Base-by-base conservation (phyloP, 495 filamentous ascomycete species). In the Chaetomium cochliodes region DNA sequence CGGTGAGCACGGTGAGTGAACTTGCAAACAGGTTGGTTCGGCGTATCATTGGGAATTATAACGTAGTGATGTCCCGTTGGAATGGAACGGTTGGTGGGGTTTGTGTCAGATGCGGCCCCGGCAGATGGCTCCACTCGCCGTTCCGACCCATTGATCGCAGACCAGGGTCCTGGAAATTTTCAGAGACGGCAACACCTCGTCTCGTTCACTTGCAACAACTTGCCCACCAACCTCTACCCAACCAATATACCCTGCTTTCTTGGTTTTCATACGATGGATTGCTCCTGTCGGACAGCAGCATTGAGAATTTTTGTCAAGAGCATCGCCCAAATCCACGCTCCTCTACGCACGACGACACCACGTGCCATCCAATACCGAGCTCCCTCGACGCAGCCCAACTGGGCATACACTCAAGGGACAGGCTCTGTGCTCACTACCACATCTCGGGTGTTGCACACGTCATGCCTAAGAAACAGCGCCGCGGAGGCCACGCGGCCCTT, bases 251-350 rank as follows among this genome's bases (percentile, higher is more conserved):
- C 13, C 3, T 20, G 37, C n/a, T 20, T 11, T 20, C 25, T 11
- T 28, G 23, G 23, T 33, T 33, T 6, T 52, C 2, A 52, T 37
- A 41, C 53, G 23, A 85, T 85, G 83, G 73, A 58, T 67, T 85
- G 82, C 71, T 68, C 72, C 20, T 84, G 84, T 60, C 75, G 77
- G 25, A 74, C 72, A n/a, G 70, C 74, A 20, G 74, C 80, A 20
- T 69, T 85, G 54, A 68, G 74, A 51, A 68, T 81, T 22, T 86
- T 86, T 58, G 71, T 85, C 13, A 75, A 77, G 30, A 81, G 73
- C 60, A 70, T 86, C 55, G 74, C 78, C 8, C 76, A 79, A 55
- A 52, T 83, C 39, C 76, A 81, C 53, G 26, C 79, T n/a, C 65
- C 69, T 30, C 26, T 62, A 6, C 62, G 67, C 18, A 54, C 58